Base-by-base conservation (phyloP, 2,329 filamentous ascomycete genomes). In the Curvularia hawaiiensis region DNA sequence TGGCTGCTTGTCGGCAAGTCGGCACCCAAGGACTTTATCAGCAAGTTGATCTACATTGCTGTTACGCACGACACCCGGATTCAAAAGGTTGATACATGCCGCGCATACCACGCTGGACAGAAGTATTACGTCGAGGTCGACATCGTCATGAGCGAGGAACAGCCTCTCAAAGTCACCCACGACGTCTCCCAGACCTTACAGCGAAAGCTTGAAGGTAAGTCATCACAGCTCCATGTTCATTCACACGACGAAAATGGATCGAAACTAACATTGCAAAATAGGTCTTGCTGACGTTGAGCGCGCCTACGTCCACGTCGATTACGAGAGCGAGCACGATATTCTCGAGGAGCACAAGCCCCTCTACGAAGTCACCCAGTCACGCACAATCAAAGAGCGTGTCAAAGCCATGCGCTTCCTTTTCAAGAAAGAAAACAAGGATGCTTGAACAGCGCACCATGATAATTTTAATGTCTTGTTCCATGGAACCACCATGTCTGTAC, bases 101-200 rank as follows among this genome's bases (percentile, higher is more conserved):
- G 83, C 53, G 85, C 85, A 4, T 88, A 88, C 67, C 84, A 87
- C 65, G 84, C 84, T 0, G 85, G 85, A 0, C 83, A 87, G 61
- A 80, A 82, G 39, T 85, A 86, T 63, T 87, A 86, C 62, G 85
- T 87, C 18, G 85, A 88, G 63, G 82, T 88, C 4, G 85, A 88
- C 64, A 80, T 88, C 50, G 80, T 88, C 50, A 85, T 88, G 78
- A 81, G 85, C 65, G 82, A 82, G 59, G 75, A 79, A 4, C 78
- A 81, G 2, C 83, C 82, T 7, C 75, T 87, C 26, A 83, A 80
- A 58, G 76, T 86, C 50, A 84, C 84, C 2, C 85, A 88, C 62
- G 85, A 88, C 61, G 82, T 88, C 26, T 83, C 82, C 22, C 85
- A 88, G 69, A 79, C 80, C 10, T 70, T 88, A 50, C 85, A 87